Base-by-base conservation (phyloP, 169 alveolate genomes). In the Plasmodium reichenowi region DNA sequence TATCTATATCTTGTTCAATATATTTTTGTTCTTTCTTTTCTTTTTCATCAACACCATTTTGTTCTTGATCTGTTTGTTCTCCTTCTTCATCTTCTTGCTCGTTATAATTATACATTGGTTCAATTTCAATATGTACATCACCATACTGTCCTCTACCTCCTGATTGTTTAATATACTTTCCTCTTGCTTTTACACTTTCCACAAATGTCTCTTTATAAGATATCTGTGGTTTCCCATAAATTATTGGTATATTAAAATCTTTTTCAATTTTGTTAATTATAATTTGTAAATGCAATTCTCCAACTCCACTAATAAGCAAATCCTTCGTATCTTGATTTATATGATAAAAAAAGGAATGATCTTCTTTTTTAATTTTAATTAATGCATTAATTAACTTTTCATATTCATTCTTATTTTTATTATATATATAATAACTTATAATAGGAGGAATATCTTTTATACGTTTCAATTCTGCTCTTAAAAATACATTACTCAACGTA, bases 251-350 rank as follows among this genome's bases (percentile, higher is more conserved):
- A 50, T 94, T 94, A 92, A 95, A 96, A 90, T 98, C 99, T 20
- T 97, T 94, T 78, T 93, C 93, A 24, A 98, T 93, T 72, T 99
- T 95, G 71, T 98, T 98, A 32, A 97, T 94, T 60, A 97, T 88
- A 66, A 98, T 96, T 90, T 98, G 99, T 88, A 98, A 88, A 88
- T 98, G 99, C 38, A 98, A 94, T 88, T 98, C 99, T 48, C 99
- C 99, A 94, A 97, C 94, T 29, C 99, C 98, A 74, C 96, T 93
- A 58, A 95, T 93, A 56, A 96, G 91, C 17, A 97, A 78, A 59
- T 97, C 95, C n/a, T 95, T 94, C 45, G 97, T 95, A 59, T 96
- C 99, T 24, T 88, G 96, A 76, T 96, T 92, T 52, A 92, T 88
- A 50, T 93, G 66, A 88, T 92, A 89, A 47, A 87, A 70, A 72